Evolutionary conservation across 495 filamentous ascomycete genomes (phyloP).

Genomic region (Letharia columbiana): DNA sequence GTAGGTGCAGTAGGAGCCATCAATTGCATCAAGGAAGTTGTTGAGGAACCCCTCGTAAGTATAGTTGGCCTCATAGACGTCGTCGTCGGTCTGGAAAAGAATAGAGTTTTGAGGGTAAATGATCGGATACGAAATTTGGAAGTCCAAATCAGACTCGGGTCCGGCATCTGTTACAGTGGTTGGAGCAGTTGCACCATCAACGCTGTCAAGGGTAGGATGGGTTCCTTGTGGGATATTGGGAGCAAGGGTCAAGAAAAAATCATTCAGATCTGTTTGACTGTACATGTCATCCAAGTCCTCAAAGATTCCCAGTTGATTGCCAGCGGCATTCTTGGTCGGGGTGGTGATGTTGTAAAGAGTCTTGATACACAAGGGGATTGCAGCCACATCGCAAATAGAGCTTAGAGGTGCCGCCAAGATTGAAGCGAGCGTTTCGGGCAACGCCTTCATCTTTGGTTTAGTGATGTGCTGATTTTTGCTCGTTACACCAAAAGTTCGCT

Average conservation of each 20-base stretch:
- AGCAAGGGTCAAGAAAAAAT: slow-evolving; percentile 47
- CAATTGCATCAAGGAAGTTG: slow-evolving; percentile 52
- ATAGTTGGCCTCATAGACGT: slow-evolving; percentile 35
- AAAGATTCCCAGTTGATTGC: slow-evolving; percentile 32
- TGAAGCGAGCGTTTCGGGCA: slow-evolving; percentile 9
- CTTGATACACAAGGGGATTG: slow-evolving; percentile 18
- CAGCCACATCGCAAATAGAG: slow-evolving; percentile 13
- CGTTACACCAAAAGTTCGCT: slow-evolving; percentile 22
- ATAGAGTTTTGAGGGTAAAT: slow-evolving; percentile 53
- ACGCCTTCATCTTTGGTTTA: slow-evolving; percentile 12
- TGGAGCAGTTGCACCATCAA: slow-evolving; percentile 39
- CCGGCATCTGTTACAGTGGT: slow-evolving; percentile 20
- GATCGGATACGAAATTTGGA: slow-evolving; percentile 42
- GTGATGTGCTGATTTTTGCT: slow-evolving; percentile 8
- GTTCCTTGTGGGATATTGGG: slow-evolving; percentile 37
- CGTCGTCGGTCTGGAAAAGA: slow-evolving; percentile 54
- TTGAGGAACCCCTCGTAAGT: slow-evolving; percentile 32
- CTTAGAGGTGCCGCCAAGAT: slow-evolving; percentile 2
- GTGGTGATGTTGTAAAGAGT: slow-evolving; percentile 23
- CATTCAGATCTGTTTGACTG: slow-evolving; percentile 48
- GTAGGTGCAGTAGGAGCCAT: slow-evolving; percentile 50
- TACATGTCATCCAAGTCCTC: slow-evolving; percentile 37
- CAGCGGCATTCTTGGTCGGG: slow-evolving; percentile 12
- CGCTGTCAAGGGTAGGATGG: slow-evolving; percentile 32
- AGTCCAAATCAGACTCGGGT: slow-evolving; percentile 44